A percentile compares a stretch with the other conserved stretches of the same genome.
These are phyloP conservation scores for Podila epicladia DNA, from an alignment of 192 early-diverging fungal species.

Conservation along the genomic window DNA sequence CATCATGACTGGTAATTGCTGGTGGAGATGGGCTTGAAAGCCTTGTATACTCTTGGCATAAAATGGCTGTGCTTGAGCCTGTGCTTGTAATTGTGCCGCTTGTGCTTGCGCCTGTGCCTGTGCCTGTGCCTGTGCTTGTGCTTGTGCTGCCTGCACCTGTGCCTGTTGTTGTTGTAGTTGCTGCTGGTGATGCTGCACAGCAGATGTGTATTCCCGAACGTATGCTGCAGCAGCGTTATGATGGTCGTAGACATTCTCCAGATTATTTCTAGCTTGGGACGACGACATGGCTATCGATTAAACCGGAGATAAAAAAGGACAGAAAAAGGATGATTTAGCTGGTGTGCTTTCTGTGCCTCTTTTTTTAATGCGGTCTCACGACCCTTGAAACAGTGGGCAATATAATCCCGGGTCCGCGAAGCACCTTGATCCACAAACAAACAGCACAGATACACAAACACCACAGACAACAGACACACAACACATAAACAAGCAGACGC, in stretches of 20 bases:
- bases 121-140: constrained; percentile 11
- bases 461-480: no score
- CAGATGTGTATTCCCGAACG: constrained; percentile 40
- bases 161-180: constrained; percentile 7
- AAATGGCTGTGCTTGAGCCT: constrained; percentile 17
- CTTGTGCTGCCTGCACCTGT: constrained; percentile 20
- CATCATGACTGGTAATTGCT: constrained; percentile 58
- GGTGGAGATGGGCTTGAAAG: constrained; percentile 27
- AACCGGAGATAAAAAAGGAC: background rate
- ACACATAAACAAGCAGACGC: no score
- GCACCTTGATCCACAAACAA: no score
- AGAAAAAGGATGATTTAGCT: background rate
- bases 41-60: constrained; percentile 25
- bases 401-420: no score
- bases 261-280: constrained; percentile 29
- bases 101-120: constrained; percentile 22
- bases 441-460: no score
- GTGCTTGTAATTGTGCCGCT: constrained; percentile 11
- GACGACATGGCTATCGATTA: constrained; percentile 26
- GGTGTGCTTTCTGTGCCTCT: background rate
- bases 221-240: constrained; percentile 45
- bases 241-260: constrained; percentile 23
- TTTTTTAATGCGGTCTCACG: no score
- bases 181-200: constrained; percentile 19
- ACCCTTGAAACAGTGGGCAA: no score